Conservation (phyloP, 805 yeast species). For the Candida maesae region DNA sequence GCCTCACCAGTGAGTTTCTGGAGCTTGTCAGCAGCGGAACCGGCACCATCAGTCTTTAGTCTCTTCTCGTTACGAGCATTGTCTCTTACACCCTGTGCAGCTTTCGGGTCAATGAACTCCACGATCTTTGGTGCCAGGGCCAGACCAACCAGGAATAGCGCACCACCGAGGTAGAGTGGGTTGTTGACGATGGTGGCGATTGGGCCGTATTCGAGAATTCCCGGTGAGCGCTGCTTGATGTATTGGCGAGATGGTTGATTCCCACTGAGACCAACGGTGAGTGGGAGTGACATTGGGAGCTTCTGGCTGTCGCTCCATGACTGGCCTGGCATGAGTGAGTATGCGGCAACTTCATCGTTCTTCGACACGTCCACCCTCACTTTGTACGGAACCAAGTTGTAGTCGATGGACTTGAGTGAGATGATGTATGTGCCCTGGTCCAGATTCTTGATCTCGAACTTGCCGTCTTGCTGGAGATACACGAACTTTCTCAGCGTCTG, state of each 20-base stretch:
- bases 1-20: neutral
- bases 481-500: conserved; percentile 4
- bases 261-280: conserved; percentile 25
- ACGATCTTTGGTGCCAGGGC: conserved; percentile 32
- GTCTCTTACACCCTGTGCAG: conserved; percentile 32
- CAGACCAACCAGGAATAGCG: conserved; percentile 25
- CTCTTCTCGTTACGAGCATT: conserved; percentile 16
- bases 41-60: neutral
- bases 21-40: conserved; percentile 4
- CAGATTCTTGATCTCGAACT: conserved; percentile 14
- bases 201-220: conserved; percentile 35
- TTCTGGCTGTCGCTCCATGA: conserved; percentile 5
- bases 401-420: conserved; percentile 17
- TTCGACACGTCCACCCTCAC: conserved; percentile 16
- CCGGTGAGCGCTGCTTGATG: conserved; percentile 29
- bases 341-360: conserved; percentile 13
- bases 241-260: conserved; percentile 32
- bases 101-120: conserved; percentile 40
- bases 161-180: conserved; percentile 35
- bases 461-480: conserved; percentile 13
- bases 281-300: conserved; percentile 16
- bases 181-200: conserved; percentile 34
- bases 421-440: conserved; percentile 21
- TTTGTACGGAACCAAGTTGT: conserved; percentile 24
- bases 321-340: conserved; percentile 13